Percentiles rank a stretch among this genome's conserved stretches.
Conservation (phyloP, 2,329 filamentous ascomycete species). For the Paramyrothecium sp. region DNA sequence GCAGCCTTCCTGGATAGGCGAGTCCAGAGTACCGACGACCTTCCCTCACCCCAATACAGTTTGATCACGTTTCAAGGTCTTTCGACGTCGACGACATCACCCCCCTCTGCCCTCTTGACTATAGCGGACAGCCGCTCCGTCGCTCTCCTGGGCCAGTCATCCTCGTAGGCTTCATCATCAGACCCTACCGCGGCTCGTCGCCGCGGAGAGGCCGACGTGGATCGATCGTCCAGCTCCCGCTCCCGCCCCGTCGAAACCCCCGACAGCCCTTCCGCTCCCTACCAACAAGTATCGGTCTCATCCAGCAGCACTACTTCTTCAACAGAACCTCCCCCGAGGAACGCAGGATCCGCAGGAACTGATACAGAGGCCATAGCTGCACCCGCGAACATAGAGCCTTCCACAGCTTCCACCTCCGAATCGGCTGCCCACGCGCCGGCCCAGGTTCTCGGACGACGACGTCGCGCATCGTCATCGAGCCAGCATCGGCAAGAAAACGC, state of each 20-base stretch:
- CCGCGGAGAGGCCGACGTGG: conserved; percentile 42
- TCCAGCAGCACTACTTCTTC: conserved; percentile 39
- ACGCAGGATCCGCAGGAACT: conserved; percentile 19
- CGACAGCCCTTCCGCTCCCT: conserved; percentile 64
- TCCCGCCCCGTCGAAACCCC: conserved; percentile 41
- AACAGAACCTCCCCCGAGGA: conserved; percentile 29
- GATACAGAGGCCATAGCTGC: conserved; percentile 24
- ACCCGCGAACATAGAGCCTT: conserved; percentile 40
- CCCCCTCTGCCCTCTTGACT: too few relatives aligned
- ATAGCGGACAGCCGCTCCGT: background rate
- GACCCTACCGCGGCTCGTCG: conserved; percentile 31
- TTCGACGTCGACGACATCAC: background rate
- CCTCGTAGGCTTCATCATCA: conserved; percentile 2
- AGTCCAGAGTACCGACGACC: conserved; percentile 2
- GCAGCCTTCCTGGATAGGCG: conserved; percentile 5
- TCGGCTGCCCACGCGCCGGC: conserved; percentile 23
- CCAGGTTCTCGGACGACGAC: conserved; percentile 55
- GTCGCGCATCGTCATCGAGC: conserved; percentile 41
- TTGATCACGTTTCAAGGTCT: background rate
- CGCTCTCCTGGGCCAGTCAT: background rate
- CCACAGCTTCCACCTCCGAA: conserved; percentile 22
- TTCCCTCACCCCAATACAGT: background rate
- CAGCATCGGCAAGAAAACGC: conserved; percentile 30
- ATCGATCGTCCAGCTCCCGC: conserved; percentile 31
- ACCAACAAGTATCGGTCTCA: conserved; percentile 46